phyloP scores from a whole-genome alignment of 2,329 filamentous ascomycete genomes.

The Claviceps pazoutovae region DNA sequence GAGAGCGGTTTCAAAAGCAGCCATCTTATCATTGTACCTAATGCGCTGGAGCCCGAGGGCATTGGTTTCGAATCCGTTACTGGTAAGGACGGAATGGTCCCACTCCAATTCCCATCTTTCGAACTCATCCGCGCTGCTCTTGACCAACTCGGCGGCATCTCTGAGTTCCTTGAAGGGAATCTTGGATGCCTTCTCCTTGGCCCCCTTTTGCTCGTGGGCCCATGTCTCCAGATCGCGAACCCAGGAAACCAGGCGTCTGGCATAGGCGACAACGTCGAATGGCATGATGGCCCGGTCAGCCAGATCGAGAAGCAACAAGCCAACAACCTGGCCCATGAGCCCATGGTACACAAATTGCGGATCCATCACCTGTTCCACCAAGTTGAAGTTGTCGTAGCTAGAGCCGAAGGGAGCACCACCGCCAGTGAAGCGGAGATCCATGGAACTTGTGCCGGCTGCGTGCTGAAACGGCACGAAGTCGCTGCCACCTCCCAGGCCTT shows the following conservation, averaged over 20 bases:
- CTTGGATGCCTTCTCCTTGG: constrained; percentile 13
- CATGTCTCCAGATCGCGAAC: constrained; percentile 54
- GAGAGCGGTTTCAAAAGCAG: constrained; percentile 67
- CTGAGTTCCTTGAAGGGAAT: constrained; percentile 20
- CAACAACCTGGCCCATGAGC: constrained; percentile 64
- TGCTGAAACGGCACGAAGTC: constrained; percentile 88
- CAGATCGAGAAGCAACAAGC: constrained; percentile 72
- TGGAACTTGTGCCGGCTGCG: constrained; percentile 73
- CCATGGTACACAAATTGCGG: constrained; percentile 72
- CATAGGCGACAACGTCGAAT: constrained; percentile 67
- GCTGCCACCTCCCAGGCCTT: constrained; percentile 57
- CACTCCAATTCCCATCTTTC: constrained; percentile 64
- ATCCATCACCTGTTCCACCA: constrained; percentile 70
- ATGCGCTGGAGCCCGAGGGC: constrained; percentile 53
- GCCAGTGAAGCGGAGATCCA: constrained; percentile 71
- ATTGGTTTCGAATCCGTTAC: constrained; percentile 63
- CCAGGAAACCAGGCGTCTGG: constrained; percentile 48
- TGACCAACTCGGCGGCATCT: constrained; percentile 48
- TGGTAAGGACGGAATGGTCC: constrained; percentile 56
- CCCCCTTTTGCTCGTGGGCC: constrained; percentile 37
- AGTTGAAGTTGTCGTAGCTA: constrained; percentile 81
- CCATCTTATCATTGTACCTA: constrained; percentile 67
- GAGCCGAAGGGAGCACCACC: constrained; percentile 58
- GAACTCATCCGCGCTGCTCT: constrained; percentile 40
- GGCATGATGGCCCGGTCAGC: constrained; percentile 69